Conservation (phyloP, 208 protist genomes). For the Crithidia brevicula region DNA sequence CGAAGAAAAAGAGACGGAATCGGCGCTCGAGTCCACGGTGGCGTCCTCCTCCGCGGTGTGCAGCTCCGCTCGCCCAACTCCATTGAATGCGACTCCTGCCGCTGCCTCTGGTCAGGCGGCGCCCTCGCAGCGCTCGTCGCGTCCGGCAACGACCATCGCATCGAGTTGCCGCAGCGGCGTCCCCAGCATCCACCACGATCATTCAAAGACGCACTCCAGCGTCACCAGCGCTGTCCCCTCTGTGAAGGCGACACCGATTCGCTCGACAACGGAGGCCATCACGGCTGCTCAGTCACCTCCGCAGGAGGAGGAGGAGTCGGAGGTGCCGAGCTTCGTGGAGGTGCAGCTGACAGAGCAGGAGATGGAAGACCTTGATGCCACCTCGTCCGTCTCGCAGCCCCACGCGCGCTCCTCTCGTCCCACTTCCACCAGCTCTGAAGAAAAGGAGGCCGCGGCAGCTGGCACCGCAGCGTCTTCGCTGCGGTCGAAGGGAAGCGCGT, state of each 20-base stretch:
- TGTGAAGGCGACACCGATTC: background rate
- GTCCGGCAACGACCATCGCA: background rate
- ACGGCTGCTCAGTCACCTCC: background rate
- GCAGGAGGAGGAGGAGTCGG: background rate
- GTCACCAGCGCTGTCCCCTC: background rate
- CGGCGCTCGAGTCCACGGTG: background rate
- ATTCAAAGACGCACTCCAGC: background rate
- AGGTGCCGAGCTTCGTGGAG: background rate
- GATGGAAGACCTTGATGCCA: background rate
- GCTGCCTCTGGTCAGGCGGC: background rate
- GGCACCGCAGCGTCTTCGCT: too few species aligned
- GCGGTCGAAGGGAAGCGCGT: background rate
- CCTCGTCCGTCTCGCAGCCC: conserved; percentile 7
- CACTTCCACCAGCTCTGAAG: background rate
- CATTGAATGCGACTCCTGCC: background rate
- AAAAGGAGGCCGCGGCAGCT: too few species aligned
- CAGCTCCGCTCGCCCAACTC: background rate
- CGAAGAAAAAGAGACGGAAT: background rate
- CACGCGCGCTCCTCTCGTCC: background rate
- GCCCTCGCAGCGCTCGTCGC: conserved; percentile 7
- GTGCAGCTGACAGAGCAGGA: background rate
- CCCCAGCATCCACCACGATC: background rate
- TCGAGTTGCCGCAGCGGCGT: background rate
- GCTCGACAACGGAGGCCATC: background rate
- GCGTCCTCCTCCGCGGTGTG: background rate